Conservation (phyloP, 2,329 filamentous ascomycete genomes). For the Purpureocillium takamizusanense region DNA sequence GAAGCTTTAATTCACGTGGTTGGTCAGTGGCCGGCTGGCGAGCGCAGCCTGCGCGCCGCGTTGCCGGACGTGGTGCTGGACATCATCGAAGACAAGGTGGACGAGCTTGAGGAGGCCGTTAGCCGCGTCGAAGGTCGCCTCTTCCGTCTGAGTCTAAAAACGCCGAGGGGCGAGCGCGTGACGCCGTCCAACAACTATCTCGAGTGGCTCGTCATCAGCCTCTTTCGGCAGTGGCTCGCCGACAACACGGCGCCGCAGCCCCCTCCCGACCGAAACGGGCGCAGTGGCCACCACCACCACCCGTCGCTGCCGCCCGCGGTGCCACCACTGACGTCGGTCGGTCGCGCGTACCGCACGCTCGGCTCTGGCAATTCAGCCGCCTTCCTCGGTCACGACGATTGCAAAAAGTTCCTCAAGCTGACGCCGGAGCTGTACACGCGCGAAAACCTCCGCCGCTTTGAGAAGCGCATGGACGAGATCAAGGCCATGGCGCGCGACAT, state of each 20-base stretch:
- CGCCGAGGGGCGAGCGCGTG: constrained; percentile 72
- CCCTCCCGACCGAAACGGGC: constrained; percentile 20
- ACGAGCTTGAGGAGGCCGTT: constrained; percentile 79
- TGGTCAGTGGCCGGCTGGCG: constrained; percentile 80
- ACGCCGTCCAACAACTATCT: constrained; percentile 71
- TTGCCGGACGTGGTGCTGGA: constrained; percentile 73
- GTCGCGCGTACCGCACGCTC: constrained; percentile 69
- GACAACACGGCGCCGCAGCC: constrained; percentile 74
- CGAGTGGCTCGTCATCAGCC: constrained; percentile 78
- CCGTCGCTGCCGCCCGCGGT: constrained; percentile 25
- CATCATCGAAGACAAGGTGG: constrained; percentile 89
- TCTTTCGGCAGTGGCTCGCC: constrained; percentile 89
- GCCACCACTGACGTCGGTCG: constrained; percentile 49
- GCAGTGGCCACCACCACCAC: constrained; percentile 5
- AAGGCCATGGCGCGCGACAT: constrained; percentile 75
- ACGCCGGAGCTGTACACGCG: constrained; percentile 74
- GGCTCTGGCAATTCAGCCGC: constrained; percentile 49
- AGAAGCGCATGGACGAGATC: constrained; percentile 79
- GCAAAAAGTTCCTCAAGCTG: constrained; percentile 82
- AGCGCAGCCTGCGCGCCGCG: constrained; percentile 64
- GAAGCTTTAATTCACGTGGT: constrained; percentile 91
- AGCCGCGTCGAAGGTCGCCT: constrained; percentile 71
- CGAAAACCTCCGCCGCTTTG: constrained; percentile 79
- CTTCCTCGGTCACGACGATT: constrained; percentile 78
- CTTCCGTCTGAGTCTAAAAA: constrained; percentile 73